These are phyloP conservation scores for Zalaria sp. DNA, from an alignment of 2,329 filamentous ascomycete genomes.

Conservation along the genomic window DNA sequence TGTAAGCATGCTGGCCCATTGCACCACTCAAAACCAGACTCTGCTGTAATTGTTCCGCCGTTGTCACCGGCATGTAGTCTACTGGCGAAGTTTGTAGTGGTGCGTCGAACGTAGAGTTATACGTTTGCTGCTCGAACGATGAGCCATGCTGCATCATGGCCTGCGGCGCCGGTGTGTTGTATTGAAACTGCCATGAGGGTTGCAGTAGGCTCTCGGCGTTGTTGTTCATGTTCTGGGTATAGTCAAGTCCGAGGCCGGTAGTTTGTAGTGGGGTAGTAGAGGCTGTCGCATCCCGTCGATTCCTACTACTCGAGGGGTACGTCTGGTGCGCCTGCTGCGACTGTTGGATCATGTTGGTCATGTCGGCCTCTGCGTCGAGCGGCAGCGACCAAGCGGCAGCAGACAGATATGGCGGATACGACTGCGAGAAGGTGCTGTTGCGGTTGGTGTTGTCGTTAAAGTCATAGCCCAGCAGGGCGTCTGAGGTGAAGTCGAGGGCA, in stretches of 20 bases:
- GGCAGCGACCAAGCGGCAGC: neutral
- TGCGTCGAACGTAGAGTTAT: conserved; percentile 22
- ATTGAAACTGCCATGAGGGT: conserved; percentile 29
- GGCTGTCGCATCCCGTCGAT: conserved; percentile 7
- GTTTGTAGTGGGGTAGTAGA: conserved; percentile 15
- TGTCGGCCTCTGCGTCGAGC: conserved; percentile 3
- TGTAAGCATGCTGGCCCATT: conserved; percentile 25
- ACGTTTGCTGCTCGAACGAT: conserved; percentile 20
- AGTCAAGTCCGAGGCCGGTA: conserved; percentile 17
- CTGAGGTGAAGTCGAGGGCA: neutral
- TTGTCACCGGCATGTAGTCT: conserved; percentile 30
- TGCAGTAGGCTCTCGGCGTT: conserved; percentile 14
- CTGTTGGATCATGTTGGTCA: conserved; percentile 3
- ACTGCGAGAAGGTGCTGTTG: neutral
- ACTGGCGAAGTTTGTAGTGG: conserved; percentile 31
- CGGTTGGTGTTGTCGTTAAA: neutral
- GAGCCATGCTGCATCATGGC: conserved; percentile 17
- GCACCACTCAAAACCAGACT: conserved; percentile 23
- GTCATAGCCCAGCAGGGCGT: conserved; percentile 3
- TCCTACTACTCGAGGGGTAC: conserved; percentile 2
- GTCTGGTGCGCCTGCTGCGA: neutral
- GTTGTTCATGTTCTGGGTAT: conserved; percentile 11
- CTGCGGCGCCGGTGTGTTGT: conserved; percentile 12
- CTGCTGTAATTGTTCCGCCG: conserved; percentile 15
- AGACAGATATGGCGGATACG: neutral